A percentile compares a stretch with the other conserved stretches of the same genome.
Evolutionary conservation across 306 rosid species (phyloP).

Genomic region (Lithocarpus polystachyus): DNA sequence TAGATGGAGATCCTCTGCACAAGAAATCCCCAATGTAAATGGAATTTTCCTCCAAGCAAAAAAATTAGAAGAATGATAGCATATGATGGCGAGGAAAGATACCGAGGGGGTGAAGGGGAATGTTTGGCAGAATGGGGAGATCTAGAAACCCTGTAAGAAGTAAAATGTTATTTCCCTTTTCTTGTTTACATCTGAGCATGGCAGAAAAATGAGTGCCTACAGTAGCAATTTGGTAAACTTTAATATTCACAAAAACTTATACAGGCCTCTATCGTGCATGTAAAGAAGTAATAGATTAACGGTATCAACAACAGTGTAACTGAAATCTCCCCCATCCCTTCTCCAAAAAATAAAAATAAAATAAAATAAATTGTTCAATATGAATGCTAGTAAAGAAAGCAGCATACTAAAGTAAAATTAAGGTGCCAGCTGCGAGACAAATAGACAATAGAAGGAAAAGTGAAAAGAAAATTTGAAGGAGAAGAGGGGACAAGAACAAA

Average conservation of each 20-base stretch:
- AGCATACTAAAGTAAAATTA: background rate
- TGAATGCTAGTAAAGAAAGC: background rate
- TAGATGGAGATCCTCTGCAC: conserved; percentile 48
- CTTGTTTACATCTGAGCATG: background rate
- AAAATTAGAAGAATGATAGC: background rate
- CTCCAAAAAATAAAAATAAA: background rate
- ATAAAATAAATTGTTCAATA: background rate
- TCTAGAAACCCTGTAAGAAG: conserved; percentile 41
- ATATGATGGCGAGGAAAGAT: conserved; percentile 12
- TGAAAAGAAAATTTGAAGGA: background rate
- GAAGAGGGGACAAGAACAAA: background rate
- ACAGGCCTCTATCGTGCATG: background rate
- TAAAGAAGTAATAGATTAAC: background rate
- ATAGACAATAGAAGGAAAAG: background rate
- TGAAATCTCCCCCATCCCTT: background rate
- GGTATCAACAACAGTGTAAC: background rate
- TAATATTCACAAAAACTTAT: background rate
- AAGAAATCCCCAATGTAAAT: conserved; percentile 4
- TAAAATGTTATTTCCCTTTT: background rate
- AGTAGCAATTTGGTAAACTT: too few relatives aligned
- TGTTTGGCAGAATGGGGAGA: conserved; percentile 47
- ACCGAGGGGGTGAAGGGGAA: conserved; percentile 48
- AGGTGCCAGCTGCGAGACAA: background rate
- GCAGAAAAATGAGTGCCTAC: background rate
- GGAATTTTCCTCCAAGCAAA: background rate